A percentile compares a stretch with the other conserved stretches of the same genome.
phyloP scores from a whole-genome alignment of 116 monocot genomes.

The Trichopus zeylanicus region DNA sequence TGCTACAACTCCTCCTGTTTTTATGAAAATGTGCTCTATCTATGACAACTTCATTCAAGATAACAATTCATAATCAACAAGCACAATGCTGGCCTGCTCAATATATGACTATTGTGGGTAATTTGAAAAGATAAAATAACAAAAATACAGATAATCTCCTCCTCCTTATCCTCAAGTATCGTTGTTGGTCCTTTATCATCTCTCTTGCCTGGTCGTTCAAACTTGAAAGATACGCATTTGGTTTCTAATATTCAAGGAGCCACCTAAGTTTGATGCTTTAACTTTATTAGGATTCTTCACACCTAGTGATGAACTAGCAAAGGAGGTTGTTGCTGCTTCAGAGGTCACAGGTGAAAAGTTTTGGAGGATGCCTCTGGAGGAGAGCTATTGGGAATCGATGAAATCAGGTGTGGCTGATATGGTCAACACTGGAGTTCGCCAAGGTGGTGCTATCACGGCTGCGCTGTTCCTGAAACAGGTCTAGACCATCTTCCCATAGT shows the following conservation, averaged over 20 bases:
- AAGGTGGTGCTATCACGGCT: slow-evolving; percentile 86
- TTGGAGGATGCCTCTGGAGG: slow-evolving; percentile 64
- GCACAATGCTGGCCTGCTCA: too few species aligned
- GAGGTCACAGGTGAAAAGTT: slow-evolving; percentile 48
- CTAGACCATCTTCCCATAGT: slow-evolving; percentile 1
- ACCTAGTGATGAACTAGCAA: slow-evolving; percentile 78
- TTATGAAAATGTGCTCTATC: too few species aligned
- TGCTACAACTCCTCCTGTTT: background rate
- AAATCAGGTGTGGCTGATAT: slow-evolving; percentile 78
- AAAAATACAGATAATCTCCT: too few species aligned
- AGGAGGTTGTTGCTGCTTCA: slow-evolving; percentile 57
- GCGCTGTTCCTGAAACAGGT: slow-evolving; percentile 98
- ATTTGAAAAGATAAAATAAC: too few species aligned
- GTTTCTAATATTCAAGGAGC: background rate
- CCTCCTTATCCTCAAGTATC: too few species aligned
- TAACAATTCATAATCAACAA: too few species aligned
- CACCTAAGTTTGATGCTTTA: background rate
- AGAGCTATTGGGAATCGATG: slow-evolving; percentile 68
- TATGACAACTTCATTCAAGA: too few species aligned
- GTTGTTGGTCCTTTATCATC: too few species aligned
- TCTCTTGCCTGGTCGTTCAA: too few species aligned
- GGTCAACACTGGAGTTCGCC: slow-evolving; percentile 83
- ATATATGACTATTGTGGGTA: too few species aligned
- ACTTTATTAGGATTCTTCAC: slow-evolving; percentile 59
- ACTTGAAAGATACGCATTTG: background rate